Evolutionary conservation across 164 flowering plant genomes (phyloP), one percentile per base, ranked within the genome.

Genomic region (Saururus chinensis): DNA sequence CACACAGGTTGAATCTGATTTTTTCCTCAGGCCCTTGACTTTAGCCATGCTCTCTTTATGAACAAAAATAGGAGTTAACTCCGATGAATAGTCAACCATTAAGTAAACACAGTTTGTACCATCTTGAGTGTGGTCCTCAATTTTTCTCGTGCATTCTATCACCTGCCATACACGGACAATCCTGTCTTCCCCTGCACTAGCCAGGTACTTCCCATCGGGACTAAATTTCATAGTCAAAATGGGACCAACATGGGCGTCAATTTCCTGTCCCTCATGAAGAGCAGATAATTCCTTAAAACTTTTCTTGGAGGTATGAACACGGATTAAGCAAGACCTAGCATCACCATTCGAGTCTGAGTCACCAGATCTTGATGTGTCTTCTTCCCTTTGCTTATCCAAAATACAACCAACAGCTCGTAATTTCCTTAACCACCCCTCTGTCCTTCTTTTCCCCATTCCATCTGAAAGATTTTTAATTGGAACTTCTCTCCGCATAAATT

Each of bases 191-290:
- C 99, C 96, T 8, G 87, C 99, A 70, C 84, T 90, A 14, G 97
- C 97, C 60, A 93, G 73, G 67, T 77, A 87, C 68, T 79, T 76
- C 21, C 97, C 97, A 78, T 93, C 92, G 45, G 73, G 86, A 75
- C 97, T 93, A 68, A 93, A 93, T 66, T 93, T 93, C 99, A 93
- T 86, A 0, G 91, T 68, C 76, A 79, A 68, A 52, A 93, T 88
- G 53, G 88, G 61, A 60, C 99, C 99, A 17, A 77, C 68, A 62
- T 93, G 99, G 4, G 95, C 99, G 60, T 73, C 79, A 49, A 90
- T 82, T 64, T 85, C 91, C 71, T 90, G 99, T 19, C 83, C 83
- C 70, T 56, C 64, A 68, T 80, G 88, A 52, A 93, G 74, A 48
- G 92, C 95, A 4, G 96, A 86, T 40, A 93, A 81, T 70, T 93